Evolutionary conservation across 1,284 basidiomycete genomes (phyloP), one percentile per base, ranked within the genome.

Genomic region (Cystobasidiaceae sp.): DNA sequence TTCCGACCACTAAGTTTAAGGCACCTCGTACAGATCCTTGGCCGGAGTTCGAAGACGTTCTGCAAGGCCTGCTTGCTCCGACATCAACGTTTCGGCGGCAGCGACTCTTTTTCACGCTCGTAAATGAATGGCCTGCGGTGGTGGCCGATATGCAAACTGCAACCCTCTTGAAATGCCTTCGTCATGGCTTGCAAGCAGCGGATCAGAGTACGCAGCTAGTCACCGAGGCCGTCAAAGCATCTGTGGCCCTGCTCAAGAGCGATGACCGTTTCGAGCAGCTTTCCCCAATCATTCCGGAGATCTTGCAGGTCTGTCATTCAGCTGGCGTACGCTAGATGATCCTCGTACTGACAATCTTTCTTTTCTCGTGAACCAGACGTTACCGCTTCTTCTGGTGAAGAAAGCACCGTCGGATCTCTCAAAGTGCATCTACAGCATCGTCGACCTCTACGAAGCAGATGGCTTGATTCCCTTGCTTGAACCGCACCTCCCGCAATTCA

Each of bases 191-290:
- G 28, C 32, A 43, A 54, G 50, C 49, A 5, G 45, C 54, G 19
- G 45, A 49, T 11, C 43, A 15, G 21, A 27, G 39, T 21, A 11
- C 41, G 27, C 28, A 27, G 3, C 49, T 62, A 6, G 43, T 37
- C 15, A 28, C 49, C 34, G 34, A 45, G 9, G 37, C 60, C n/a
- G 30, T 62, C 15, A 48, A 62, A 48, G 60, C 60, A 21, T 45
- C 34, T 27, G 60, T 62, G 27, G 50, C 49, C 21, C 13, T 62
- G 15, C 50, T 62, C 17, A 37, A 41, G 21, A 25, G 33, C 11
- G 60, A 62, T 54, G 60, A 62, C 28, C 50, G 60, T 15, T 34
- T 34, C n/a, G 17, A 7, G 17, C 25, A 52, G 9, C 27, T 62
- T 21, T 23, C 28, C 17, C 34, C 27, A 30, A n/a, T 62, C 11